Evolutionary conservation across 2,329 filamentous ascomycete genomes (phyloP).

Genomic region (Paramyrothecium sp.): DNA sequence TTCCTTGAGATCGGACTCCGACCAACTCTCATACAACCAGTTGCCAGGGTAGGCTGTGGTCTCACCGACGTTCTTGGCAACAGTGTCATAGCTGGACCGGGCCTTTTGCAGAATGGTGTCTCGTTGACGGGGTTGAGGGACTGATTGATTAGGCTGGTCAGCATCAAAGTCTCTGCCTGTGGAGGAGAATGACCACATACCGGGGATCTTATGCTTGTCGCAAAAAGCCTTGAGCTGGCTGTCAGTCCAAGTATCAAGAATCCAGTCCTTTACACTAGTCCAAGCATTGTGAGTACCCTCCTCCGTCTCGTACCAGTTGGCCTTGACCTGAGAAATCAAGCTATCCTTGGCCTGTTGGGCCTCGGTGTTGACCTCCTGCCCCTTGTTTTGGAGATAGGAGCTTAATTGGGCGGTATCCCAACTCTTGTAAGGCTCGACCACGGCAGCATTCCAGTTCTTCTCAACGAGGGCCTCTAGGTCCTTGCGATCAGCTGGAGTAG

Average conservation of each 20-base stretch:
- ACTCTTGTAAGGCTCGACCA: conserved; percentile 71
- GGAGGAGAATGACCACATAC: conserved; percentile 29
- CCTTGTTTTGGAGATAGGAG: conserved; percentile 68
- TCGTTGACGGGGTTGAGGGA: conserved; percentile 82
- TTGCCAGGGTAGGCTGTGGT: conserved; percentile 85
- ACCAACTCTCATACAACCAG: conserved; percentile 91
- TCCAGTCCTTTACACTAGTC: conserved; percentile 78
- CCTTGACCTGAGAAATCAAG: conserved; percentile 68
- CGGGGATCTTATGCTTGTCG: conserved; percentile 81
- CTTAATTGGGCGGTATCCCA: conserved; percentile 72
- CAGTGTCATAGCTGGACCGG: conserved; percentile 76
- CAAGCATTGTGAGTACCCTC: conserved; percentile 74
- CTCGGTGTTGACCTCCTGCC: conserved; percentile 65
- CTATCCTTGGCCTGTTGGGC: conserved; percentile 68
- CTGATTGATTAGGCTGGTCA: conserved; percentile 29
- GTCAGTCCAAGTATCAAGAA: conserved; percentile 92
- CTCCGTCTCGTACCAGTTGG: conserved; percentile 74
- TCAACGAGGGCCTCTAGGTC: conserved; percentile 90
- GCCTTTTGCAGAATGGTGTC: conserved; percentile 77
- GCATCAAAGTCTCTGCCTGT: neutral
- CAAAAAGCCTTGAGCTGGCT: conserved; percentile 92
- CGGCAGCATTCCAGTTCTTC: conserved; percentile 81
- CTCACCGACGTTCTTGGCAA: conserved; percentile 74
- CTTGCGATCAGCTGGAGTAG: conserved; percentile 86
- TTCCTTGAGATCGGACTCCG: conserved; percentile 88